Percentiles rank a stretch among this genome's conserved stretches.
These are phyloP conservation scores for Cyberlindnera mrakii DNA, from an alignment of 805 yeast species.

Conservation along the genomic window DNA sequence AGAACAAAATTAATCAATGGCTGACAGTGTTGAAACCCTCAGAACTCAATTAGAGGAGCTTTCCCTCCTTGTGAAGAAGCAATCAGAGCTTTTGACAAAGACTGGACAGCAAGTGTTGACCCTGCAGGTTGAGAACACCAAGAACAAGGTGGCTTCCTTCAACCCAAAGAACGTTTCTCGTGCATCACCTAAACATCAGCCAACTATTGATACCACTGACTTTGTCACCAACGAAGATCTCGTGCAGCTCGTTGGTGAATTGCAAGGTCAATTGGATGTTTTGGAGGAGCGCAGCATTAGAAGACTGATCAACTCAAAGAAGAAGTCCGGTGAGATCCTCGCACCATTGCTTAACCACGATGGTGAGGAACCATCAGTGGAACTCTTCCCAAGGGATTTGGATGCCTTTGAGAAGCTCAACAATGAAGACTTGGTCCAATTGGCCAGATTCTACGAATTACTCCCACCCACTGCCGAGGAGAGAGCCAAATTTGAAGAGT, in stretches of 20 bases:
- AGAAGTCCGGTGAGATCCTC: slow-evolving; percentile 37
- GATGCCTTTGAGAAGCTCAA: slow-evolving; percentile 43
- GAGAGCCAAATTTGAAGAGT: slow-evolving; percentile 43
- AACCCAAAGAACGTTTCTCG: slow-evolving; percentile 12
- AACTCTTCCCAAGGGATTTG: slow-evolving; percentile 53
- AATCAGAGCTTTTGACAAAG: slow-evolving; percentile 56
- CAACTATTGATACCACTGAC: slow-evolving; percentile 40
- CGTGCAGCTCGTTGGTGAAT: slow-evolving; percentile 80
- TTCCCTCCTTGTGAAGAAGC: slow-evolving; percentile 52
- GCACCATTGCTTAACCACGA: slow-evolving; percentile 75
- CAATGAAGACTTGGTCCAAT: slow-evolving; percentile 40
- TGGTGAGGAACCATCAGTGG: slow-evolving; percentile 58
- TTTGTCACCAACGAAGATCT: slow-evolving; percentile 78
- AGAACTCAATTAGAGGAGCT: slow-evolving; percentile 42
- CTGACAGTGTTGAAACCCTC: slow-evolving; percentile 10
- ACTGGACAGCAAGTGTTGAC: slow-evolving; percentile 78
- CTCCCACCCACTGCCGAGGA: slow-evolving; percentile 59
- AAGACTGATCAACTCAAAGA: slow-evolving; percentile 59
- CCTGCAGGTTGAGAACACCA: slow-evolving; percentile 55
- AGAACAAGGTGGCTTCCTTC: slow-evolving; percentile 28
- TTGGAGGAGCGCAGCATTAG: slow-evolving; percentile 73
- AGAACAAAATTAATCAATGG: slow-evolving; percentile 2
- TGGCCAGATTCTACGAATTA: slow-evolving; percentile 72
- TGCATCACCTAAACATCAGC: slow-evolving; percentile 5
- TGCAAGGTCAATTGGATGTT: slow-evolving; percentile 79